phyloP scores from a whole-genome alignment of 257 asterid genomes.

The Solanum paucissectum region DNA sequence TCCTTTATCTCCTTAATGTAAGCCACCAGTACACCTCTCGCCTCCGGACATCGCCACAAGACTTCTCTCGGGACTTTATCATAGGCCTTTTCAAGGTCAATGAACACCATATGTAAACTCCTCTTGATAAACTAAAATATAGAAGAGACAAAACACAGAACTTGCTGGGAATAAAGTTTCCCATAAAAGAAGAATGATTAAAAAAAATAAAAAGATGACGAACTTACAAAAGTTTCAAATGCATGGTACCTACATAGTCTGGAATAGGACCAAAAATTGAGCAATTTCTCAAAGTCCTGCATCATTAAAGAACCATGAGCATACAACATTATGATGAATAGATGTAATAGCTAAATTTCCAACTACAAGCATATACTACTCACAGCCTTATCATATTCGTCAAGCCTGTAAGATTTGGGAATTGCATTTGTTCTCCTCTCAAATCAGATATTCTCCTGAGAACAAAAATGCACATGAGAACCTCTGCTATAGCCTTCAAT shows the following conservation, averaged over 20 bases:
- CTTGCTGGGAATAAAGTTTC: not conserved
- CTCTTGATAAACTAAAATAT: not conserved
- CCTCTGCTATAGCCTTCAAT: not conserved
- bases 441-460: constrained; percentile 68
- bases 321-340: not conserved
- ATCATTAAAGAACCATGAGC: constrained; percentile 7
- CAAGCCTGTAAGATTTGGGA: constrained; percentile 42
- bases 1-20: too few species aligned
- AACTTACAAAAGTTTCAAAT: constrained; percentile 49
- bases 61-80: too few species aligned
- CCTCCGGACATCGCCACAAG: too few species aligned
- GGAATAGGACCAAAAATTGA: constrained; percentile 63
- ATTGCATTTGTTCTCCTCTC: constrained; percentile 29
- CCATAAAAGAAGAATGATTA: not conserved
- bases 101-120: too few species aligned
- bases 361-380: constrained; percentile 19
- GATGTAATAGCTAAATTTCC: not conserved
- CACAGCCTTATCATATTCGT: constrained; percentile 25
- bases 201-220: not conserved
- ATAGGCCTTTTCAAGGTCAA: too few species aligned
- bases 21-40: too few species aligned
- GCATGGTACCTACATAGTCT: constrained; percentile 23
- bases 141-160: not conserved
- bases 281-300: constrained; percentile 76
- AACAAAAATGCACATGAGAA: not conserved